Evolutionary conservation across 768 basidiomycete species (phyloP).

Genomic region (Tubosaeta sp.): DNA sequence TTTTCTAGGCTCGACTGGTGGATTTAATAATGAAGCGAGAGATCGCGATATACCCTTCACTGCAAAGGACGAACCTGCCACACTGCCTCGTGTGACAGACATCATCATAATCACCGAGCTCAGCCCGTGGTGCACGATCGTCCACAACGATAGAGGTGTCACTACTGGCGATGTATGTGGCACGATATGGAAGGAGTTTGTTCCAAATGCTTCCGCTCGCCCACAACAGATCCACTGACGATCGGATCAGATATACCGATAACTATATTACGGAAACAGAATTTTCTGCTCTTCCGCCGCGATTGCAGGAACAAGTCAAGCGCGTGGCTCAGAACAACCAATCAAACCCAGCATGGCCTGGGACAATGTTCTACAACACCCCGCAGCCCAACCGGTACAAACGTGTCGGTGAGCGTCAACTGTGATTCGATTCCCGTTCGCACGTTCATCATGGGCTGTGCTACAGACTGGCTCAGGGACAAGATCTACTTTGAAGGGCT

Average conservation of each 20-base stretch:
- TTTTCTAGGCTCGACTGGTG: conserved; percentile 50
- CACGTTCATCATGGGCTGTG: conserved; percentile 1
- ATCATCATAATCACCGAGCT: conserved; percentile 55
- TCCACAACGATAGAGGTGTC: conserved; percentile 68
- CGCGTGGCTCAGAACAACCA: conserved; percentile 47
- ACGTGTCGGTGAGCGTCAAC: conserved; percentile 53
- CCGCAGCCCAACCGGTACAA: conserved; percentile 47
- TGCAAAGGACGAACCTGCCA: conserved; percentile 60
- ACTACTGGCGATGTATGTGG: conserved; percentile 73
- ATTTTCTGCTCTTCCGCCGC: conserved; percentile 52
- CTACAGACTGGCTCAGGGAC: conserved; percentile 73
- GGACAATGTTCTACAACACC: conserved; percentile 41
- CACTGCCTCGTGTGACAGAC: conserved; percentile 59
- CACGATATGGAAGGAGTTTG: conserved; percentile 74
- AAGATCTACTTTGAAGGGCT: conserved; percentile 66
- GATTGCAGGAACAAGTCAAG: conserved; percentile 70
- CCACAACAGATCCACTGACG: conserved; percentile 5
- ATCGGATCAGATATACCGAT: conserved; percentile 57
- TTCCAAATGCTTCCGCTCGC: conserved; percentile 5
- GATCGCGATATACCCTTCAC: conserved; percentile 55
- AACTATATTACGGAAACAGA: conserved; percentile 64
- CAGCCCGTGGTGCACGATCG: conserved; percentile 77
- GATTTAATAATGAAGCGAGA: conserved; percentile 56
- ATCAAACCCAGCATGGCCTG: conserved; percentile 33
- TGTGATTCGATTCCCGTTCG: neutral